Conservation (phyloP, 2,329 filamentous ascomycete genomes). For the Pseudopyrenochaeta lycopersici region DNA sequence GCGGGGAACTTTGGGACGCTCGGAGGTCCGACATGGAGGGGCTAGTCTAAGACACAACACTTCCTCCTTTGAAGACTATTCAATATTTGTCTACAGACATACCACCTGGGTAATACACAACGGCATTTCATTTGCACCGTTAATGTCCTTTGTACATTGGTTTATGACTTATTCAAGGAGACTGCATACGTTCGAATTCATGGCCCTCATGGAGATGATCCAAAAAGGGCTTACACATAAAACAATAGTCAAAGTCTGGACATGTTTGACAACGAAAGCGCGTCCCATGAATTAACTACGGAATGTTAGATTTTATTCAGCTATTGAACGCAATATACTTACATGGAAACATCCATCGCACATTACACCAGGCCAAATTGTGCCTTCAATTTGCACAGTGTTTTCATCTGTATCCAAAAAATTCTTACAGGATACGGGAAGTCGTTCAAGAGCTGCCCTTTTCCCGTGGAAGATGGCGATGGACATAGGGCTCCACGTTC, state of each 20-base stretch:
- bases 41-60: background rate
- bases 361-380: background rate
- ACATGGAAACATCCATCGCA: slow-evolving; percentile 19
- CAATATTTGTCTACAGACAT: too few relatives aligned
- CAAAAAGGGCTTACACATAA: slow-evolving; percentile 16
- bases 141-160: too few relatives aligned
- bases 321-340: background rate
- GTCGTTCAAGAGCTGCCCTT: slow-evolving; percentile 4
- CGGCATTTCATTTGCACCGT: too few relatives aligned
- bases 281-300: slow-evolving; percentile 10
- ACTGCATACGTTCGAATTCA: slow-evolving; percentile 4
- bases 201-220: slow-evolving; percentile 12
- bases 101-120: too few relatives aligned
- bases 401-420: background rate
- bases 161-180: too few relatives aligned
- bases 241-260: slow-evolving; percentile 10
- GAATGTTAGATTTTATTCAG: too few relatives aligned
- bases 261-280: slow-evolving; percentile 15
- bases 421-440: slow-evolving; percentile 2
- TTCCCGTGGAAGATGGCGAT: slow-evolving; percentile 22
- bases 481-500: slow-evolving; percentile 14
- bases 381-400: background rate
- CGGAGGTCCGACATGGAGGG: background rate
- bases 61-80: too few relatives aligned
- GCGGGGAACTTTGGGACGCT: background rate